Evolutionary conservation across 768 basidiomycete species (phyloP), one percentile per base, ranked within the genome.

Genomic region (Tephrocybe sp.): DNA sequence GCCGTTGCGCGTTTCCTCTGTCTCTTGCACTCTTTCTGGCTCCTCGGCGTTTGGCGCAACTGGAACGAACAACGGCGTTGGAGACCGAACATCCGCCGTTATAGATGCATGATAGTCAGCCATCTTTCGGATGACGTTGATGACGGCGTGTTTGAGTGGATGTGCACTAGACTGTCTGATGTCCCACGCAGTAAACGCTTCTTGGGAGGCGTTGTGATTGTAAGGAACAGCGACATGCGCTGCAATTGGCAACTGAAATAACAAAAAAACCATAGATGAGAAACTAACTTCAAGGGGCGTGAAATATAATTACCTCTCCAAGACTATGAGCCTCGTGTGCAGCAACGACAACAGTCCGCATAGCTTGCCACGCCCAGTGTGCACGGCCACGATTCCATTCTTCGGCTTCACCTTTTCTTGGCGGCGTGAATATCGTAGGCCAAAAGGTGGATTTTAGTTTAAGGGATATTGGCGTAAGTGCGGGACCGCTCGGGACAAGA

Each of bases 121-220:
- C 32, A 92, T 66, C 25, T 76, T 68, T 32, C 86, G 79, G 28
- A 94, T 79, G 37, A 84, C 74, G 64, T 92, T 92, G 54, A 95
- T 77, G 2, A 83, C 78, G 9, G 94, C 84, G 63, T 99, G 97
- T 7, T 88, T 82, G 7, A 99, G 80, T 2, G 94, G 89, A 62
- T 98, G 93, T 0, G 57, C 51, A 0, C 79, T 72, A 1, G 88
- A 82, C 7, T 47, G 64, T 27, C 97, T 82, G 2, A 85, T 88
- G 65, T 99, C 97, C 56, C 74, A 65, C 0, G 83, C 83, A 8
- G 77, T 67, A 53, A 87, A 78, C 4, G 78, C 54, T 58, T 35
- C 35, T 57, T 11, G 28, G 21, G 7, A 40, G 24, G 21, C 40
- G 51, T 57, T 55, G 48, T 69, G 54, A 46, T 69, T 69, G 56